Base-by-base conservation (phyloP, 1,284 basidiomycete species). In the Pholiota adiposa region DNA sequence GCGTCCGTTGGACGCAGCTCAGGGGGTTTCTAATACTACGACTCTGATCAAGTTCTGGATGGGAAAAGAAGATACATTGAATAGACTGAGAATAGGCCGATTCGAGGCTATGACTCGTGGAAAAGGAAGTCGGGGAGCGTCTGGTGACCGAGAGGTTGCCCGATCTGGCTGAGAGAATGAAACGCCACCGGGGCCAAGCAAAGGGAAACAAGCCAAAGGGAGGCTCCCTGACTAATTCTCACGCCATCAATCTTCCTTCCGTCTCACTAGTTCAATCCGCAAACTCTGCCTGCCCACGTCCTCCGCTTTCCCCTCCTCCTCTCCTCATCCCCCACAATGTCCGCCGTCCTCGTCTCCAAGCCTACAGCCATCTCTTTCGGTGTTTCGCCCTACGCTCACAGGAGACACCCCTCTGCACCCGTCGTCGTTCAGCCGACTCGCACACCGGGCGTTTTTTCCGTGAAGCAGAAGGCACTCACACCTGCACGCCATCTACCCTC, bases 371-470 rank as follows among this genome's bases (percentile, higher is more conserved):
- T 70, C 41, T 74, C 77, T n/a, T 70, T 73, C 1, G 67, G 73
- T 66, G 21, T 74, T 57, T 14, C 67, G 66, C 73, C 46, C 60
- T 77, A 54, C 67, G 76, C 68, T 9, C 85, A 86, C 67, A 80
- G 86, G 61, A 79, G 89, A 60, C 83, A 85, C 69, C 84, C 89
- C 21, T 90, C 89, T 0, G 89, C 89, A 0, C 80, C 83, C 3
- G 80, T 83, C 40, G 83, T 89, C 66, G 75, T 91, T 14, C 86
- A 88, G 68, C 83, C 89, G 1, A 90, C 89, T 14, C 82, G 81
- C 59, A 88, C 84, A 0, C 89, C 89, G 0, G 89, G 89, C 68
- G 78, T 91, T 16, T 81, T 91, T 56, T 83, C 86, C 18, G 63
- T 73, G 18, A 75, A 78, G 44, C 58, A 69, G 21, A 57, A 67